A percentile compares a stretch with the other conserved stretches of the same genome.
These are phyloP conservation scores for Agrostemma githago DNA, from an alignment of 148 eudicot species.

Conservation along the genomic window DNA sequence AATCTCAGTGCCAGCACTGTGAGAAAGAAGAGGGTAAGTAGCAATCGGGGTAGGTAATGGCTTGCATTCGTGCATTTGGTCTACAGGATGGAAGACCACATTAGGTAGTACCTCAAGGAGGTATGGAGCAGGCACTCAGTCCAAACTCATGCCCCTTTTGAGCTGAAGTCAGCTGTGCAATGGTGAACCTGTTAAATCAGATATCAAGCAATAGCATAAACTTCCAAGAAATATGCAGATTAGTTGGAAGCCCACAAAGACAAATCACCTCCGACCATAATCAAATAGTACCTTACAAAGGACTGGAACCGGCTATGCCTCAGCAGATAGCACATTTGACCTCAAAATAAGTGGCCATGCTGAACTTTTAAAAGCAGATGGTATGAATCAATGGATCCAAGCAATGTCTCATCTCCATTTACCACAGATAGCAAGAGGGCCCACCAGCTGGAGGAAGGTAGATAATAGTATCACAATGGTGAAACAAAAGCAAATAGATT, in stretches of 20 bases:
- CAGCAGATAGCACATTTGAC: not conserved
- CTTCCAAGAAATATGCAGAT: not conserved
- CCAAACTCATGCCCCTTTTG: constrained; percentile 36
- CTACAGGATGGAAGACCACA: not conserved
- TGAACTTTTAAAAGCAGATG: not conserved
- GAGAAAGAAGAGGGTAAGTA: too few species aligned
- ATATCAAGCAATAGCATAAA: not conserved
- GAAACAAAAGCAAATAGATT: not conserved
- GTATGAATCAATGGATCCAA: constrained; percentile 16
- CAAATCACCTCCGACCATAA: not conserved
- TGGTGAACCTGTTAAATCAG: constrained; percentile 53
- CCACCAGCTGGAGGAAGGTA: constrained; percentile 5
- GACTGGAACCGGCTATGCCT: not conserved
- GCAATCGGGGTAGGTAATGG: too few species aligned
- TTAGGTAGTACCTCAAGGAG: not conserved
- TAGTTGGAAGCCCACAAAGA: not conserved
- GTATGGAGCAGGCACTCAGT: constrained; percentile 16
- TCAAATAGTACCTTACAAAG: not conserved
- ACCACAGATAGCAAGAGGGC: constrained; percentile 64
- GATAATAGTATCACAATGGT: not conserved
- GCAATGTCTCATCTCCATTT: constrained; percentile 49
- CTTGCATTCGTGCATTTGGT: not conserved
- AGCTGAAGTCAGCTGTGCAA: constrained; percentile 34
- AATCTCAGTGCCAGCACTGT: too few species aligned
- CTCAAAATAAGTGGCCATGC: not conserved